These are phyloP conservation scores for Fusarium coicis DNA, from an alignment of 2,329 filamentous ascomycete genomes.

Conservation along the genomic window DNA sequence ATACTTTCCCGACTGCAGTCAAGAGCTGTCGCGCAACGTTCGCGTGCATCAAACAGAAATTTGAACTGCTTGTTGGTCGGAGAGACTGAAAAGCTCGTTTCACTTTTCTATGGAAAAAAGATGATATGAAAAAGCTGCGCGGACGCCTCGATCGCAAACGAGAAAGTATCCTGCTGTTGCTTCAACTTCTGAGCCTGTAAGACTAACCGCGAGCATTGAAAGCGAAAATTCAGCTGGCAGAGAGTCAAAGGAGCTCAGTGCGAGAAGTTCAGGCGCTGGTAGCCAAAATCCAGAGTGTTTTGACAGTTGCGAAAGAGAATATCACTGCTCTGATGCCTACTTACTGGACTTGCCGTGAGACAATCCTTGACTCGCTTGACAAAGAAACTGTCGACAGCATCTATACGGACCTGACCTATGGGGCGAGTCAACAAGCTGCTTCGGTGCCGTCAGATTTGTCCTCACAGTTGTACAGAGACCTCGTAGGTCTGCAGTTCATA, in stretches of 20 bases:
- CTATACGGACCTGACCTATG: not conserved
- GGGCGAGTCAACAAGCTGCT: fast-evolving
- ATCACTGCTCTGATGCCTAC: not conserved
- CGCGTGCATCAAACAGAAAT: not conserved
- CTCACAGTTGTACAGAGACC: no score
- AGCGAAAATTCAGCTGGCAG: no score
- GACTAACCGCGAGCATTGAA: fast-evolving
- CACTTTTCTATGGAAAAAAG: fast-evolving
- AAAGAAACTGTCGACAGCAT: not conserved
- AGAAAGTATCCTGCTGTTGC: not conserved
- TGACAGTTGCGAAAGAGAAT: fast-evolving
- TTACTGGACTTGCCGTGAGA: not conserved
- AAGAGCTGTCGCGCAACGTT: not conserved
- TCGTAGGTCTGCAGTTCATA: fast-evolving
- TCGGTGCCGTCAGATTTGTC: no score
- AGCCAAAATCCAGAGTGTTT: fast-evolving
- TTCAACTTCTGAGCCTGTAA: not conserved
- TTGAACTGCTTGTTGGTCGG: fast-evolving
- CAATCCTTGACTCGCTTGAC: fast-evolving
- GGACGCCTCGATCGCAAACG: not conserved
- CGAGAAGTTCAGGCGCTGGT: no score
- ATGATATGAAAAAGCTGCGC: fast-evolving
- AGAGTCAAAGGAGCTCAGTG: no score
- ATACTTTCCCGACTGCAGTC: not conserved
- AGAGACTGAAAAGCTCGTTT: not conserved